Base-by-base conservation (phyloP, 2,329 filamentous ascomycete genomes). In the Fusarium napiforme region DNA sequence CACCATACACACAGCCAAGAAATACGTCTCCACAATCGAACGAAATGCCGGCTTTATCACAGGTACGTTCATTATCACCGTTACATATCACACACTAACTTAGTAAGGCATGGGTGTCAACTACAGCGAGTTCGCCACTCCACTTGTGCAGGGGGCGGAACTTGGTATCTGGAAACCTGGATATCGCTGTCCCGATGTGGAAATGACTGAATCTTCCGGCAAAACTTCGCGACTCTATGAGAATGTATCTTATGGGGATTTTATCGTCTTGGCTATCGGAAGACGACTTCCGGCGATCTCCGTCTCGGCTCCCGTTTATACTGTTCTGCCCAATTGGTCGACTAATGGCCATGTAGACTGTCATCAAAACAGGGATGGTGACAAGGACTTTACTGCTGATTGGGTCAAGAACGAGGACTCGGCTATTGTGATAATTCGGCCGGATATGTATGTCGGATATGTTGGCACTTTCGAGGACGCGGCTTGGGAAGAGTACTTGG, bases 21-120 rank as follows among this genome's bases (percentile, higher is more conserved):
- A 83, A 40, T 87, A 87, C 52, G 85, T 87, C 6, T 80, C 81
- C 32, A 84, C 85, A 1, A 85, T 87, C 46, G 81, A 87, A 68
- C 82, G 80, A 64, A 87, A 86, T 47, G 84, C 85, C 1, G 85
- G 82, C 3, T 87, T 85, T 67, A 87, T 87, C 50, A 86, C 85
- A 10, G 84, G 84, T 82, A 75, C 67, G 77, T 64, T 10, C 11
- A 2, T 6, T 6, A 19, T 11, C 26, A 19, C 1, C 14, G 30
- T 50, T 5, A 14, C 65, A 34, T 40, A 5, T 28, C 10, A 16
- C 9, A 2, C 4, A 16, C 57, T 73, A 23, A 73, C 15, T 2
- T 1, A 2, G 18, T 19, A 23, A 73, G 71, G 71, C 18, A 73
- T 73, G 71, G 71, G 71, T 9, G 66, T 73, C 9, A 57, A 60